Evolutionary conservation across 345 rosid genomes (phyloP).

Genomic region (Pistacia integerrima): DNA sequence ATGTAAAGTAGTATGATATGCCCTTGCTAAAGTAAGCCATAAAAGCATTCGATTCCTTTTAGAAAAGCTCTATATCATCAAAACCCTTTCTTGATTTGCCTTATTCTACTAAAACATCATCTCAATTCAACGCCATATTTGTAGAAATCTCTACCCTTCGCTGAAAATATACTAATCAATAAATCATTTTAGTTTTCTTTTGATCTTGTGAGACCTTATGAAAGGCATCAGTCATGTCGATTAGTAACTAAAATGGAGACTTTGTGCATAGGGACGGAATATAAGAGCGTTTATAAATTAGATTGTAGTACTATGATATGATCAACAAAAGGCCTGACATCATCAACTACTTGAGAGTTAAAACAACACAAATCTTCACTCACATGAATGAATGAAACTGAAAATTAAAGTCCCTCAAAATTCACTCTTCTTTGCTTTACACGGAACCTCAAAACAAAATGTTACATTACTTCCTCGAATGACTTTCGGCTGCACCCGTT

Average conservation of each 20-base stretch:
- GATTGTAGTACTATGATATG: no score
- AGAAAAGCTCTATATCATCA: not conserved
- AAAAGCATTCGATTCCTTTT: constrained; percentile 42
- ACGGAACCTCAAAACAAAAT: not conserved
- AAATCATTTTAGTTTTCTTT: no score
- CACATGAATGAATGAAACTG: not conserved
- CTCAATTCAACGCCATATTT: constrained; percentile 8
- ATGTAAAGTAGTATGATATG: not conserved
- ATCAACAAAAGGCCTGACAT: no score
- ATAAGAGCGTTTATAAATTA: no score
- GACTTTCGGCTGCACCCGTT: not conserved
- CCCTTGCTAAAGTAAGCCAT: not conserved
- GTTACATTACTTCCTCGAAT: not conserved
- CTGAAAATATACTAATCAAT: no score
- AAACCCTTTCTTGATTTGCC: not conserved
- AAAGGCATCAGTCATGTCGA: no score
- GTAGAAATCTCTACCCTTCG: not conserved
- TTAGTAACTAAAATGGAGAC: no score
- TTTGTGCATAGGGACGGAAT: no score
- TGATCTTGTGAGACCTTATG: no score
- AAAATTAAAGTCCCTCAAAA: not conserved
- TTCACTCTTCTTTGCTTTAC: not conserved
- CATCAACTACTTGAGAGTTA: not conserved
- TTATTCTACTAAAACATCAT: not conserved
- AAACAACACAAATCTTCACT: not conserved